Evolutionary conservation across 2,329 filamentous ascomycete species (phyloP).

Genomic region (Fusarium newnesense): DNA sequence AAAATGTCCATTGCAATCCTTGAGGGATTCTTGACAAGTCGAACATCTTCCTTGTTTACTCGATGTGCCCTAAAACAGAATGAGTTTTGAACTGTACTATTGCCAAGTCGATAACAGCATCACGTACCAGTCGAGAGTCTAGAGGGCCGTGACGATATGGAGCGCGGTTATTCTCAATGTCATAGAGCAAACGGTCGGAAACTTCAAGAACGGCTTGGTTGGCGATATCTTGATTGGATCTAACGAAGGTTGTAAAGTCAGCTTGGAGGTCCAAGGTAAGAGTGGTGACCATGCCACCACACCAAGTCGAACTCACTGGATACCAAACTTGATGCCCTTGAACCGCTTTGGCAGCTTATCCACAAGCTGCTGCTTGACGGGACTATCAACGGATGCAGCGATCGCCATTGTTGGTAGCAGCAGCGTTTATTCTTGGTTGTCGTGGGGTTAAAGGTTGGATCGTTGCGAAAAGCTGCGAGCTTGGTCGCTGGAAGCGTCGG

Average conservation of each 20-base stretch:
- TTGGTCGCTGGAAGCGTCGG: not conserved
- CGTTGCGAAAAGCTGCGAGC: not conserved
- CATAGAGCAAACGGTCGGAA: slow-evolving; percentile 93
- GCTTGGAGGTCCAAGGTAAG: not conserved
- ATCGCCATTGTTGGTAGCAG: slow-evolving; percentile 18
- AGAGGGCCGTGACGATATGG: slow-evolving; percentile 86
- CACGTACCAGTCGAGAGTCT: slow-evolving; percentile 77
- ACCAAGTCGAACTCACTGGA: slow-evolving; percentile 70
- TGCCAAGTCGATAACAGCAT: not conserved
- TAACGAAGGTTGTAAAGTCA: slow-evolving; percentile 46
- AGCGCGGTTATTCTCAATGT: slow-evolving; percentile 81
- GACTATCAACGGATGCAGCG: slow-evolving; percentile 43
- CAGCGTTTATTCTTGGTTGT: not conserved
- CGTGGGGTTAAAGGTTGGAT: not conserved
- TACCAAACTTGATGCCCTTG: slow-evolving; percentile 92
- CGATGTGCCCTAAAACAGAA: slow-evolving; percentile 73
- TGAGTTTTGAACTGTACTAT: not conserved
- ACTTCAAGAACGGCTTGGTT: slow-evolving; percentile 95
- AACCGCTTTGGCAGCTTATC: slow-evolving; percentile 92
- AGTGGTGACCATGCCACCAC: not conserved
- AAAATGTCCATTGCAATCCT: slow-evolving; percentile 94
- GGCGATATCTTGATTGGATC: slow-evolving; percentile 92
- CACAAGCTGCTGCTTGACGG: slow-evolving; percentile 86
- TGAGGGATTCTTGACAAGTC: slow-evolving; percentile 84
- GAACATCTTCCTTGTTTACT: slow-evolving; percentile 82